phyloP scores from a whole-genome alignment of 306 rosid species.

The Dryas drummondii region DNA sequence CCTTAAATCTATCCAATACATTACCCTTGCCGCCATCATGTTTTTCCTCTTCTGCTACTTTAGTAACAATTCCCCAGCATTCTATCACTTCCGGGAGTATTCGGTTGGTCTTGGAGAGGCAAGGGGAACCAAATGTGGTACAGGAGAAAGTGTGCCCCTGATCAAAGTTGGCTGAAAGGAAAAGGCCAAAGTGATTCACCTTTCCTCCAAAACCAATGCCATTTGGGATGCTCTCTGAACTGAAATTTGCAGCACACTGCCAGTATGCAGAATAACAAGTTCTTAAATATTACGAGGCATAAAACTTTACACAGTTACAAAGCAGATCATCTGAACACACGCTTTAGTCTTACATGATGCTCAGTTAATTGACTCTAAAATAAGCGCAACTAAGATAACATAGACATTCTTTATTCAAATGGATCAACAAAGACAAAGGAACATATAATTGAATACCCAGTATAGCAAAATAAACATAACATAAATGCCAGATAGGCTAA shows the following conservation, averaged over 20 bases:
- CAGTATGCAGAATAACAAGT: slow-evolving; percentile 1
- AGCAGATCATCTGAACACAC: not conserved
- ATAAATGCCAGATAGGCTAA: not conserved
- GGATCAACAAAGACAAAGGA: not conserved
- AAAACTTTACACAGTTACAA: not conserved
- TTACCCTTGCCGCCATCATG: slow-evolving; percentile 40
- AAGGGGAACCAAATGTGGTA: slow-evolving; percentile 84
- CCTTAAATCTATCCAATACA: slow-evolving; percentile 78
- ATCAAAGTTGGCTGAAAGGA: slow-evolving; percentile 72
- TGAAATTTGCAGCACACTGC: slow-evolving; percentile 86
- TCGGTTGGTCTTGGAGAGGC: slow-evolving; percentile 66
- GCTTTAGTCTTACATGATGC: not conserved
- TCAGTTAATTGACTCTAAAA: not conserved
- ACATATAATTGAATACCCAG: not conserved
- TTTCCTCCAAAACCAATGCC: slow-evolving; percentile 92
- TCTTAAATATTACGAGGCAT: not conserved
- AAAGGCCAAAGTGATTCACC: slow-evolving; percentile 74
- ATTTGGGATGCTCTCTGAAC: slow-evolving; percentile 85
- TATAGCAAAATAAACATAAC: not conserved
- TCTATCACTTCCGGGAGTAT: slow-evolving; percentile 80
- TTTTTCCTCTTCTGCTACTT: slow-evolving; percentile 39
- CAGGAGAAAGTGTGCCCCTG: slow-evolving; percentile 77
- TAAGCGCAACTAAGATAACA: not conserved
- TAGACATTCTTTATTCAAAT: not conserved
- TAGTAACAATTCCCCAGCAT: slow-evolving; percentile 79